These are phyloP conservation scores for Coprinopsis sp. DNA, from an alignment of 768 basidiomycete species.

Conservation along the genomic window DNA sequence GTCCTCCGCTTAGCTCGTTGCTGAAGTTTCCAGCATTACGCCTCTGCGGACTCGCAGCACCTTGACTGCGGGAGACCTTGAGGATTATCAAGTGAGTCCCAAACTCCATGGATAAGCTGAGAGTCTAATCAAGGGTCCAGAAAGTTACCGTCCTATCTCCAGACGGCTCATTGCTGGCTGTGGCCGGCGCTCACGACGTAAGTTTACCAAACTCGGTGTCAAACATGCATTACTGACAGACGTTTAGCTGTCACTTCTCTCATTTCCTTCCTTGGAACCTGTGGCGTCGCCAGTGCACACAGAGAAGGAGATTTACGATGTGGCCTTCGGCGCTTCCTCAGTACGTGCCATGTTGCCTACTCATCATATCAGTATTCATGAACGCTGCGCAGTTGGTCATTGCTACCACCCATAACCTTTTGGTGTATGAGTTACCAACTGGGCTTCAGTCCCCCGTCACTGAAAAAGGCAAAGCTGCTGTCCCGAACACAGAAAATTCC, in stretches of 20 bases:
- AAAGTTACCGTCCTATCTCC: conserved; percentile 86
- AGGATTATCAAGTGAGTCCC: conserved; percentile 82
- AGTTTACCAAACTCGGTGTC: conserved; percentile 16
- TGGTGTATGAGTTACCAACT: conserved; percentile 55
- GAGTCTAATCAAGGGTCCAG: conserved; percentile 34
- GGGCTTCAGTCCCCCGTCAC: conserved; percentile 17
- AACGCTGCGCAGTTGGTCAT: conserved; percentile 51
- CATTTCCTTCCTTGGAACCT: conserved; percentile 54
- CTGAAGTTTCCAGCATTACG: conserved; percentile 41
- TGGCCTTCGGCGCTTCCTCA: conserved; percentile 63
- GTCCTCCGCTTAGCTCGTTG: not conserved
- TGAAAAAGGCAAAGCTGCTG: conserved; percentile 30
- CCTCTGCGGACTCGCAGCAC: conserved; percentile 55
- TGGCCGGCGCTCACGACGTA: conserved; percentile 73
- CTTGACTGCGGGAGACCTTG: conserved; percentile 50
- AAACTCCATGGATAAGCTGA: conserved; percentile 6
- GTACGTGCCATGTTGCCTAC: conserved; percentile 32
- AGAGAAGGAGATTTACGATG: conserved; percentile 83
- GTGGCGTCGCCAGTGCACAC: conserved; percentile 47
- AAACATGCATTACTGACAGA: conserved; percentile 7
- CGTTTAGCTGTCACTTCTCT: conserved; percentile 59
- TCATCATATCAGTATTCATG: conserved; percentile 2
- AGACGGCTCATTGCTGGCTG: conserved; percentile 56
- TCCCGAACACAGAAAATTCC: conserved; percentile 13
- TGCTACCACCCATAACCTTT: conserved; percentile 57